Base-by-base conservation (phyloP, 2,329 filamentous ascomycete genomes). In the Sphaerostilbella broomeana region DNA sequence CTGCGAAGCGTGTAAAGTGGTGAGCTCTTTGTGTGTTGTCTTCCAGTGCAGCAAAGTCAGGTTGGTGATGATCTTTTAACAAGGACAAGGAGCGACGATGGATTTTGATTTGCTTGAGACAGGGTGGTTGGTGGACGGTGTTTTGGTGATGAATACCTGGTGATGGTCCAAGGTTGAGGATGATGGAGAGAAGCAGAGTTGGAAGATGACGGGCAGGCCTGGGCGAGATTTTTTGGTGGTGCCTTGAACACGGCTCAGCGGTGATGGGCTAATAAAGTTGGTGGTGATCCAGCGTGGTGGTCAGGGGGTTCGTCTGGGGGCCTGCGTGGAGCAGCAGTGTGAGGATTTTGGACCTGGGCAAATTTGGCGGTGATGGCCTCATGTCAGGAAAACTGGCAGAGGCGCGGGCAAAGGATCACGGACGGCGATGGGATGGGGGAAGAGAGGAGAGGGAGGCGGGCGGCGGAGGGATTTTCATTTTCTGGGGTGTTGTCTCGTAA, bases 401-500 rank as follows among this genome's bases (percentile, higher is more conserved):
- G 41, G 45, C 41, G 40, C 33, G 38, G 38, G 43, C 33, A 44
- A 40, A 36, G 45, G 26, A 32, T 38, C 40, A 35, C 37, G 30
- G 35, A 41, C 36, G 32, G 15, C 37, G 45, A 44, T 35, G 48
- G 33, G 31, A 40, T 36, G 31, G 26, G 40, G 27, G 43, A 37
- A 42, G 37, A 46, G 31, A 38, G 45, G 44, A 43, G 38, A 49
- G 53, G 52, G 49, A 47, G 51, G 49, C 53, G 48, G 44, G 38
- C 45, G 46, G 49, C 38, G 53, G 56, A 48, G 53, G 52, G 47
- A 50, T 54, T 54, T 56, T 51, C 49, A 51, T 54, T 50, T 49
- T 52, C 47, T 50, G 50, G 56, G 53, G 54, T 49, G 51, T 49
- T 61, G 57, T 61, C 59, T 61, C 55, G 58, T 54, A 55, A 50